Base-by-base conservation (phyloP, 768 basidiomycete species). In the Termitomyces sp. region DNA sequence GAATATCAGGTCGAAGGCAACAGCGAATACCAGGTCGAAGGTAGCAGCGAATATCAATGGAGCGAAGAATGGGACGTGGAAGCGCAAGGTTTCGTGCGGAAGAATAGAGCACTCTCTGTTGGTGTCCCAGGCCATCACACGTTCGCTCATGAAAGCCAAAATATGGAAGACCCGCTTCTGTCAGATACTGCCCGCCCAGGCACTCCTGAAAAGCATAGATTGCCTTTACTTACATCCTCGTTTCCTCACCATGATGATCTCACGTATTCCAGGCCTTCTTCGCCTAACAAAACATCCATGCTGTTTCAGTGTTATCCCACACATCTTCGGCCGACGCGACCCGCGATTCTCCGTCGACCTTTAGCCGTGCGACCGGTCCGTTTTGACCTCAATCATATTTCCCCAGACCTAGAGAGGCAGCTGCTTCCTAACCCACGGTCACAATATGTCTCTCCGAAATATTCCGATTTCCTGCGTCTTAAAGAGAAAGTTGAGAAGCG, bases 141-240 rank as follows among this genome's bases (percentile, higher is more conserved):
- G 32, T 37, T 16, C 16, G 16, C 6, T 43, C 0, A 53, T 26
- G 9, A 37, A 26, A 5, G 18, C 7, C 46, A 8, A 9, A 24
- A 44, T 20, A 16, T 44, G 18, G 57, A 56, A 14, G 57, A 61
- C 22, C 57, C 55, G 3, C 42, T 59, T 16, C 51, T 46, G 0
- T 37, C 54, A 12, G 8, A 61, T 20, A 26, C 51, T 22, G 34
- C 50, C n/a, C 54, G 57, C 3, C 55, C 51, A 1, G 46, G 54
- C 4, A 24, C 22, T 16, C 46, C 61, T 26, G 14, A 2, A 14
- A 29, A 24, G 9, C 29, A 12, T 8, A 10, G 5, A 7, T 13
- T 3, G 36, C 13, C 26, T 24, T 16, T 49, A 7, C 37, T 0
- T 26, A 4, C 12, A n/a, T 8, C 14, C 10, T 27, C 4, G 18